These are phyloP conservation scores for Penicillium brasilianum DNA, from an alignment of 2,329 filamentous ascomycete species.

Conservation along the genomic window DNA sequence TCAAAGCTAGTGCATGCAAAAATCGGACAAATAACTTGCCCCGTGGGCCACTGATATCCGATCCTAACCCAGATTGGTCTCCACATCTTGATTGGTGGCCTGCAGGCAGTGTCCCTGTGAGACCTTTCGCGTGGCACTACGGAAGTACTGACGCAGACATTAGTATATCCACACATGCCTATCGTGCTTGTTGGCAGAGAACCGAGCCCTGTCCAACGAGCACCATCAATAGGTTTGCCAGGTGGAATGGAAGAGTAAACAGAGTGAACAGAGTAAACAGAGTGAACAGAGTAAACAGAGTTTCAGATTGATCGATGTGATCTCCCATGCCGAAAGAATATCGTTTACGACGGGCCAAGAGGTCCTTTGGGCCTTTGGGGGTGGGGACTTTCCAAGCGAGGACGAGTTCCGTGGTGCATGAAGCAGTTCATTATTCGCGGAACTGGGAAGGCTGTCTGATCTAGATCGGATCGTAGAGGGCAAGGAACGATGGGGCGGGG, in stretches of 20 bases:
- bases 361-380: too few relatives aligned
- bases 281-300: too few relatives aligned
- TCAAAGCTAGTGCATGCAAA: neutral
- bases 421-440: slow-evolving; percentile 1
- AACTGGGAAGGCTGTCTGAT: slow-evolving; percentile 12
- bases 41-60: slow-evolving; percentile 10
- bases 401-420: neutral
- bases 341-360: neutral
- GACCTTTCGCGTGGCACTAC: slow-evolving; percentile 18
- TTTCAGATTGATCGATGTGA: slow-evolving; percentile 24
- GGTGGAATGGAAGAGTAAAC: slow-evolving; percentile 3
- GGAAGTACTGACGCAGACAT: neutral
- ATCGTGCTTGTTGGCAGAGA: neutral
- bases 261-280: too few relatives aligned
- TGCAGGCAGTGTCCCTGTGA: slow-evolving; percentile 1
- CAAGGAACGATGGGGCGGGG: slow-evolving; percentile 24
- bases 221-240: neutral
- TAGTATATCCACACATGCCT: slow-evolving; percentile 1
- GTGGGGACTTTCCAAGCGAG: slow-evolving; percentile 18
- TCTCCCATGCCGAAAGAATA: slow-evolving; percentile 9
- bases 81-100: slow-evolving; percentile 13
- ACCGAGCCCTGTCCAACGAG: neutral
- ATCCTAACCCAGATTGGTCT: slow-evolving; percentile 20
- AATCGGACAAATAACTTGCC: slow-evolving; percentile 14
- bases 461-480: slow-evolving; percentile 30